These are phyloP conservation scores for Fusarium transvaalense DNA, from an alignment of 2,329 filamentous ascomycete genomes.

Conservation along the genomic window DNA sequence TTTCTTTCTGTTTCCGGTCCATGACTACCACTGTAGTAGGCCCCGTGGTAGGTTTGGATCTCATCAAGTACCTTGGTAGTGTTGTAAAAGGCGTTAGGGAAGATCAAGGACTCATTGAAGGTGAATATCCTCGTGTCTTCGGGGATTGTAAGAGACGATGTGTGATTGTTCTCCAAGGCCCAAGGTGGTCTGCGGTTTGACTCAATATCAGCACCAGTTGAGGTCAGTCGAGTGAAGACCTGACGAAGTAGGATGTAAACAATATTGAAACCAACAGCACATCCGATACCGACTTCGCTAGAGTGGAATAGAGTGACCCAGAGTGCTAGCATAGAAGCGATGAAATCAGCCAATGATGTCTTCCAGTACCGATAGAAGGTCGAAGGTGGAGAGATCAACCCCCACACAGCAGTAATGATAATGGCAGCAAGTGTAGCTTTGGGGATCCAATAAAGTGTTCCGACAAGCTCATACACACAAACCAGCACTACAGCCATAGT, in stretches of 20 bases:
- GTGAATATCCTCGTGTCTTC: conserved; percentile 67
- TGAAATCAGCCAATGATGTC: conserved; percentile 73
- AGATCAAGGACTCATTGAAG: conserved; percentile 70
- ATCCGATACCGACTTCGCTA: conserved; percentile 70
- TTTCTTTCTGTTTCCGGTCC: conserved; percentile 56
- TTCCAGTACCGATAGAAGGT: conserved; percentile 75
- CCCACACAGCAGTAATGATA: conserved; percentile 74
- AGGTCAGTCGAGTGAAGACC: conserved; percentile 63
- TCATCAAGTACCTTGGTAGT: conserved; percentile 64
- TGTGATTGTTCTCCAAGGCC: conserved; percentile 31
- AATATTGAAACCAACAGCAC: conserved; percentile 72
- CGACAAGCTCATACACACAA: conserved; percentile 71
- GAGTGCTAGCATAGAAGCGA: conserved; percentile 72
- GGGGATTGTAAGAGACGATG: conserved; percentile 50
- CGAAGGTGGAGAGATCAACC: conserved; percentile 68
- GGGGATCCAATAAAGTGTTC: conserved; percentile 75
- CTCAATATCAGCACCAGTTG: conserved; percentile 48
- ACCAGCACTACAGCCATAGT: conserved; percentile 72
- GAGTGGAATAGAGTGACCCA: conserved; percentile 73
- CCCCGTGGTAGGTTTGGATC: conserved; percentile 59
- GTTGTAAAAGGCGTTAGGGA: conserved; percentile 69
- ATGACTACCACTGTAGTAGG: conserved; percentile 53
- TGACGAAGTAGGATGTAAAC: conserved; percentile 70
- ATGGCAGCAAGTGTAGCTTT: conserved; percentile 74
- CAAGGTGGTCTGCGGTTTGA: conserved; percentile 46